These are phyloP conservation scores for Colletotrichum destructivum DNA, from an alignment of 2,329 filamentous ascomycete genomes.

Conservation along the genomic window DNA sequence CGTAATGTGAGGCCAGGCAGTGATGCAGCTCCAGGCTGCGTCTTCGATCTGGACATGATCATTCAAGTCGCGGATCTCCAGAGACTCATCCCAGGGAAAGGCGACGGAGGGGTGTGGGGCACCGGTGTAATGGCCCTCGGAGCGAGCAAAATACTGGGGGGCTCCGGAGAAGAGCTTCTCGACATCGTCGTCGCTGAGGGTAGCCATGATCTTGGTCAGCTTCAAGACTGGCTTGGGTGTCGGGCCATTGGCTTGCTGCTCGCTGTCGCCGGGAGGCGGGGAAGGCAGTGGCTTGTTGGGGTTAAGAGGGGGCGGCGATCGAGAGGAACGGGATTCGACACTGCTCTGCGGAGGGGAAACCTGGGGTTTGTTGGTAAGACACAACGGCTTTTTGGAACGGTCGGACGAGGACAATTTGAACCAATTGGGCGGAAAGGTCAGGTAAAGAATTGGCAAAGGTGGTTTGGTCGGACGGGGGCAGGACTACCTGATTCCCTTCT, in stretches of 20 bases:
- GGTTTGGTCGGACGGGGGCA: slow-evolving; percentile 2
- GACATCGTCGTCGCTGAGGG: slow-evolving; percentile 71
- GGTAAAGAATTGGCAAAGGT: neutral
- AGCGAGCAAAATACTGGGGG: slow-evolving; percentile 78
- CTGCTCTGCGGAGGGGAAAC: slow-evolving; percentile 43
- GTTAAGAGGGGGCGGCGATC: slow-evolving; percentile 56
- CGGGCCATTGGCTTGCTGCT: slow-evolving; percentile 57
- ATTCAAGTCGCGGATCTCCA: slow-evolving; percentile 74
- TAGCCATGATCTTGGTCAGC: slow-evolving; percentile 72
- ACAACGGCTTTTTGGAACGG: slow-evolving; percentile 41
- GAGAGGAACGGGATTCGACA: slow-evolving; percentile 41
- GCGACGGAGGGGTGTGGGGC: slow-evolving; percentile 75
- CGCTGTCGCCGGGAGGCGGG: slow-evolving; percentile 62
- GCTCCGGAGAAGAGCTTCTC: slow-evolving; percentile 83
- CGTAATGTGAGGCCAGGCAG: slow-evolving; percentile 75
- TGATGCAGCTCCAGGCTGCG: slow-evolving; percentile 74
- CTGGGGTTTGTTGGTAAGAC: slow-evolving; percentile 42
- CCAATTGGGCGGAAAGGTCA: slow-evolving; percentile 25
- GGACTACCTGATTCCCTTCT: slow-evolving; percentile 6
- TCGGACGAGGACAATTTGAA: slow-evolving; percentile 21
- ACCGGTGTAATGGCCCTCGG: slow-evolving; percentile 71
- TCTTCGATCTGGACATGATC: slow-evolving; percentile 77
- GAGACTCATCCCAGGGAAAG: slow-evolving; percentile 77
- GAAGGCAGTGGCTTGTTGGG: slow-evolving; percentile 72
- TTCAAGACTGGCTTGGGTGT: slow-evolving; percentile 63